Base-by-base conservation (phyloP, 2,329 filamentous ascomycete genomes). In the Paecilomyces dactylethromorphus region DNA sequence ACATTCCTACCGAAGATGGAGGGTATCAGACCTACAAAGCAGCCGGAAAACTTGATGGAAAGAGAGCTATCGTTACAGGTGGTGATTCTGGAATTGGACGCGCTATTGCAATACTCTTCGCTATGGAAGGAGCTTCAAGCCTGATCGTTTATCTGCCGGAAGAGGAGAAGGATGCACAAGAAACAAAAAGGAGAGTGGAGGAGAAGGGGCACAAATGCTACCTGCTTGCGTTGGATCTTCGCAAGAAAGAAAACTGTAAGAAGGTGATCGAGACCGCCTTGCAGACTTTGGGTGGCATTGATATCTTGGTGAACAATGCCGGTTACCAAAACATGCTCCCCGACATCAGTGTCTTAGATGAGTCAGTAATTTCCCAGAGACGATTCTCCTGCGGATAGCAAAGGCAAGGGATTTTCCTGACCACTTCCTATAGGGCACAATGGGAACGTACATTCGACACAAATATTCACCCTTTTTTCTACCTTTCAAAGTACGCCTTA, bases 401-500 rank as follows among this genome's bases (percentile, higher is more conserved):
- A 45, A 6, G n/a, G n/a, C 15, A 45, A 45, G 1, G 39, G 15
- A 10, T n/a, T n/a, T 21, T 45, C 22, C 35, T 56, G 4, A 55
- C 53, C n/a, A 24, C 24, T 2, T n/a, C 39, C 5, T 26, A 31
- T 59, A 87, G 84, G 68, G 88, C 91, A 4, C 90, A 94, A 76
- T 94, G 89, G 90, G 67, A 87, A 56, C 80, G 86, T 60, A 93
- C 89, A 0, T 93, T 95, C 76, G 81, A 91, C 74, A 90, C 86
- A 54, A 95, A 94, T 76, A 92, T 94, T 68, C 88, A 93, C 73
- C 83, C 88, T 3, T 88, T 86, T 78, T 94, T 92, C 80, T 93
- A 87, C 77, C 79, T 93, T 35, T 82, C 89, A 60, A 94, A 94
- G 73, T 91, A 92, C 69, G 76, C 82, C 12, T 79, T 94, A 11